Conservation (phyloP, 2,329 filamentous ascomycete genomes). For the Arthrobotrys musiformis region DNA sequence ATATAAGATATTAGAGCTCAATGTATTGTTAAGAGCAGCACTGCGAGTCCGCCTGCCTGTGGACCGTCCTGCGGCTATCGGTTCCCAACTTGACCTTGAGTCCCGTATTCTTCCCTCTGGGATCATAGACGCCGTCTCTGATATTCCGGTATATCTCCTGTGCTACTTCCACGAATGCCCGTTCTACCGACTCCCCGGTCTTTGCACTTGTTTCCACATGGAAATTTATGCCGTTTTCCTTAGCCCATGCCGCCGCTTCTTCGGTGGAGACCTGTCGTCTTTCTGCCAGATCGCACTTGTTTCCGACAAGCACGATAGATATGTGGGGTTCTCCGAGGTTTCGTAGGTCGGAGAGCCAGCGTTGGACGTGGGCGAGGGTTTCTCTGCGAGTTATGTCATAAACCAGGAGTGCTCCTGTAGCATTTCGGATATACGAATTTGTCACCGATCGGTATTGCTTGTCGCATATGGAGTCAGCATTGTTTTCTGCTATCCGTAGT, state of each 20-base stretch:
- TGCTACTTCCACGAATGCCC: conserved; percentile 90
- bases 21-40: conserved; percentile 28
- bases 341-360: conserved; percentile 92
- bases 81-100: conserved; percentile 71
- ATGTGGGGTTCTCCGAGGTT: conserved; percentile 97
- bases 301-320: conserved; percentile 92
- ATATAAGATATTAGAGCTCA: not conserved
- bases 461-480: not conserved
- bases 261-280: conserved; percentile 81
- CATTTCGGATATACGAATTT: conserved; percentile 84
- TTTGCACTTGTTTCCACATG: conserved; percentile 98
- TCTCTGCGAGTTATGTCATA: conserved; percentile 89
- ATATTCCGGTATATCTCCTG: conserved; percentile 98
- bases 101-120: conserved; percentile 90
- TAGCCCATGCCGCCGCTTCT: conserved; percentile 92
- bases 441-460: conserved; percentile 68
- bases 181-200: conserved; percentile 91
- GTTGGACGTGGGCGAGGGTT: conserved; percentile 87
- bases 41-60: conserved; percentile 16
- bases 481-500: not conserved
- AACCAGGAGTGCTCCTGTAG: conserved; percentile 81
- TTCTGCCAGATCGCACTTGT: conserved; percentile 85
- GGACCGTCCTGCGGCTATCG: conserved; percentile 38
- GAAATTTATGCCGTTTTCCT: conserved; percentile 82
- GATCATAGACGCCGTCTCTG: conserved; percentile 90